Evolutionary conservation across 352 stramenopile species (phyloP).

Genomic region (Globisporangium iwayamae): DNA sequence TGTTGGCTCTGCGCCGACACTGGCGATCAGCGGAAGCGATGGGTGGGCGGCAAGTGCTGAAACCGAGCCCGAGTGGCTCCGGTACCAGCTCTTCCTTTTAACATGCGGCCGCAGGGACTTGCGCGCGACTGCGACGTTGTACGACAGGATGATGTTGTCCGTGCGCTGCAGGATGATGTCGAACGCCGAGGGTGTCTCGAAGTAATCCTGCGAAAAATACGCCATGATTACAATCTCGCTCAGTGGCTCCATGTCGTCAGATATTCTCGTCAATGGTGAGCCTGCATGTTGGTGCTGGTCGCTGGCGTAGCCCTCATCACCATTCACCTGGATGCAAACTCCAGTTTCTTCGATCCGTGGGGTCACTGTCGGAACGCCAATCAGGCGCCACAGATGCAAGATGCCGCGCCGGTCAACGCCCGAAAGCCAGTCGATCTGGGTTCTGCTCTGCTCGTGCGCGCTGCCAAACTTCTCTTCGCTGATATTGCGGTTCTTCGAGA

Average conservation of each 20-base stretch:
- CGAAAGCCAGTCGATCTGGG: constrained; percentile 72
- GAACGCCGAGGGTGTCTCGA: constrained; percentile 66
- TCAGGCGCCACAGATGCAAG: constrained; percentile 63
- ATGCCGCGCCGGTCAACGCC: constrained; percentile 62
- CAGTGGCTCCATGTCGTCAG: constrained; percentile 24
- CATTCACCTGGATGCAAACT: constrained; percentile 70
- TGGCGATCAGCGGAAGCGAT: constrained; percentile 70
- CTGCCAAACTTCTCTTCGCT: constrained; percentile 72
- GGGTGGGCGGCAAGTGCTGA: constrained; percentile 69
- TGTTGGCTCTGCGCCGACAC: constrained; percentile 33
- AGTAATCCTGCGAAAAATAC: constrained; percentile 77
- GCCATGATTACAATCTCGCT: constrained; percentile 72
- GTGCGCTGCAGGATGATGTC: constrained; percentile 70
- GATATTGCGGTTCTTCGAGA: constrained; percentile 79
- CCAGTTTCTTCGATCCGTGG: constrained; percentile 53
- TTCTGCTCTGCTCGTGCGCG: constrained; percentile 33
- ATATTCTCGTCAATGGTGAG: not conserved
- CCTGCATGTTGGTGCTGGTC: not conserved
- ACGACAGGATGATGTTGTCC: constrained; percentile 76
- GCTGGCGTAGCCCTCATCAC: constrained; percentile 28
- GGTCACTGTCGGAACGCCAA: constrained; percentile 27
- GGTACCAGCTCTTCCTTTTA: constrained; percentile 80
- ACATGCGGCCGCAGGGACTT: constrained; percentile 36
- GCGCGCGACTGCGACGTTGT: constrained; percentile 47
- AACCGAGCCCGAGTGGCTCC: constrained; percentile 66